These are phyloP conservation scores for Nepenthes alata DNA, from an alignment of 179 eudicot species.

Conservation along the genomic window DNA sequence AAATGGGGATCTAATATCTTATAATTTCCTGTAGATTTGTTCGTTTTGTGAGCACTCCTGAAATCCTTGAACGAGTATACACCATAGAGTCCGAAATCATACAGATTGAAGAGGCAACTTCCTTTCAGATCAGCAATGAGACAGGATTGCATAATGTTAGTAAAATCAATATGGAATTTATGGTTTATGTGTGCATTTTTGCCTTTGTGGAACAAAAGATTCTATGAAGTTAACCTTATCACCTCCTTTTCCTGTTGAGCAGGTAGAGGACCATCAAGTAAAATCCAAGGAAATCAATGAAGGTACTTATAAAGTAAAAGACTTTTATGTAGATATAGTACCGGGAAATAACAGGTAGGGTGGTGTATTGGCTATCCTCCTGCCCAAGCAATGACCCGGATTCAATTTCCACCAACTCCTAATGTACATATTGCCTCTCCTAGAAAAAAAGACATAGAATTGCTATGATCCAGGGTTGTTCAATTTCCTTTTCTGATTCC, in stretches of 20 bases:
- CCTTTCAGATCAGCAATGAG: constrained; percentile 46
- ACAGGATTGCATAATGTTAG: constrained; percentile 37
- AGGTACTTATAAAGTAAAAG: constrained; percentile 29
- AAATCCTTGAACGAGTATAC: constrained; percentile 82
- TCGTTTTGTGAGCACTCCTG: constrained; percentile 97
- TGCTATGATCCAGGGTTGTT: no score
- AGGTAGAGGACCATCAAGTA: constrained; percentile 39
- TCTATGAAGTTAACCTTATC: neutral
- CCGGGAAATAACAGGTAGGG: no score
- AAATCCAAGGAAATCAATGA: constrained; percentile 39
- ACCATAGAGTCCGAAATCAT: constrained; percentile 83
- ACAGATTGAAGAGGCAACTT: constrained; percentile 82
- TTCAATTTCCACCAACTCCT: no score
- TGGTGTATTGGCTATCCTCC: no score
- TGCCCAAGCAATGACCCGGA: no score
- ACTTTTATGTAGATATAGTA: neutral
- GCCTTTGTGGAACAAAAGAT: neutral
- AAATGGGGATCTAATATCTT: neutral
- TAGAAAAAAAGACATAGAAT: no score
- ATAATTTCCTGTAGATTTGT: constrained; percentile 56
- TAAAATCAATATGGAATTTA: neutral
- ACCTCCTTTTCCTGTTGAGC: constrained; percentile 10
- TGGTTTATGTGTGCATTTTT: no score
- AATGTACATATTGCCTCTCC: no score
- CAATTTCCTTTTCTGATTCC: no score